Percentiles rank a stretch among this genome's conserved stretches.
Evolutionary conservation across 1,139 yeast genomes (phyloP).

Genomic region (Fermentozyma sake): DNA sequence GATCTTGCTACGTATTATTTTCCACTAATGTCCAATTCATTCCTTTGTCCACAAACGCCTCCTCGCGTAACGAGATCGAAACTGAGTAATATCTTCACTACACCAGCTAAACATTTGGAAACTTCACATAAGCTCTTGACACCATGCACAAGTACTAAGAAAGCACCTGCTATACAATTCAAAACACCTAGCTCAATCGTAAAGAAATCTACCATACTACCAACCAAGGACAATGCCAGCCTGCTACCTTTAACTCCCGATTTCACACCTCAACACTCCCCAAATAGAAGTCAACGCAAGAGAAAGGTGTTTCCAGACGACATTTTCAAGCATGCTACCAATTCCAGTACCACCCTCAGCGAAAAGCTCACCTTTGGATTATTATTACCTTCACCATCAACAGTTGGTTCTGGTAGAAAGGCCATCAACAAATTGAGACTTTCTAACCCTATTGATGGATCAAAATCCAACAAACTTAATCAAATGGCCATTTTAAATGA

Average conservation of each 20-base stretch:
- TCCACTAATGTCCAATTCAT: too few species aligned
- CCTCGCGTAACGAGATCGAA: slow-evolving; percentile 2
- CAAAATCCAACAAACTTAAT: too few species aligned
- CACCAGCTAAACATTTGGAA: slow-evolving; percentile 2
- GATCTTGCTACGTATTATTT: too few species aligned
- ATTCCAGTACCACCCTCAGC: slow-evolving; percentile 6
- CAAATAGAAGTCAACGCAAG: slow-evolving; percentile 9
- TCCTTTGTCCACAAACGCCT: slow-evolving; percentile 3
- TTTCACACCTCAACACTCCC: slow-evolving; percentile 29
- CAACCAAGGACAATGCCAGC: slow-evolving; percentile 1
- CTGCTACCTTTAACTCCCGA: slow-evolving; percentile 29
- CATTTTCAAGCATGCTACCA: slow-evolving; percentile 10
- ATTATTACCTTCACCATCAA: slow-evolving; percentile 39
- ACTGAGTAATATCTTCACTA: slow-evolving; percentile 4
- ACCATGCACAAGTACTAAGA: slow-evolving; percentile 9
- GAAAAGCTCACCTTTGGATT: slow-evolving; percentile 21
- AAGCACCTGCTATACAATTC: slow-evolving; percentile 7
- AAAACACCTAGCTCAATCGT: slow-evolving; percentile 11
- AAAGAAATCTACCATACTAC: slow-evolving; percentile 8
- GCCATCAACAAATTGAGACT: too few species aligned
- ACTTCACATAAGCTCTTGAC: slow-evolving; percentile 7
- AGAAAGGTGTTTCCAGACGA: slow-evolving; percentile 13
- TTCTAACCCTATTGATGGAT: too few species aligned
- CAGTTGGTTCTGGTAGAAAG: slow-evolving; percentile 37
- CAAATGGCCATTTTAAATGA: too few species aligned